Conservation (phyloP, 495 filamentous ascomycete species). For the Neurospora pannonica region DNA sequence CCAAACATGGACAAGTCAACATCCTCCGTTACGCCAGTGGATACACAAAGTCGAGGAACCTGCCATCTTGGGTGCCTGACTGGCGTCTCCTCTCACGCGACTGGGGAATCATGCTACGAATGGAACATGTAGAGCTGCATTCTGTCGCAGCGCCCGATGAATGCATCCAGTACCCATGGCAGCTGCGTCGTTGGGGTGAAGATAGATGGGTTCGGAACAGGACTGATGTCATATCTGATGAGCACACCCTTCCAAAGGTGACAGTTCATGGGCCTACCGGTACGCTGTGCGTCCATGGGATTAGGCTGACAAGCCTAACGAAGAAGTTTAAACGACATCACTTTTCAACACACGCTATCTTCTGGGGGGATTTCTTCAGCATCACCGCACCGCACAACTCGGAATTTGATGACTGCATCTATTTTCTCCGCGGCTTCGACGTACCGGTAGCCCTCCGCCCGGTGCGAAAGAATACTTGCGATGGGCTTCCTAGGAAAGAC, state of each 20-base stretch:
- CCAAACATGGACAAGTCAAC: conserved; percentile 1
- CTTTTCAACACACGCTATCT: neutral
- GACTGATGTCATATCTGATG: neutral
- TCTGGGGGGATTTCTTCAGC: neutral
- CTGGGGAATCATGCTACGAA: conserved; percentile 9
- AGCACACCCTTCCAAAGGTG: neutral
- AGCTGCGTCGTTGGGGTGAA: neutral
- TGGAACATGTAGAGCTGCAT: neutral
- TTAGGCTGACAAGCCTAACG: conserved; percentile 7
- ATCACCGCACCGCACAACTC: conserved; percentile 1
- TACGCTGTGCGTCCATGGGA: conserved; percentile 3
- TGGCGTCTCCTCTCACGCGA: conserved; percentile 8
- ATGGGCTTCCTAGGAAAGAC: neutral
- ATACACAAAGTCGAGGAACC: conserved; percentile 5
- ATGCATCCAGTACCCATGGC: neutral
- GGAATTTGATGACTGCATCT: neutral
- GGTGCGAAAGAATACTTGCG: neutral
- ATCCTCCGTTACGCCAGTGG: conserved; percentile 9
- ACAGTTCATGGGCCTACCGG: conserved; percentile 7
- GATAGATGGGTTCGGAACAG: neutral
- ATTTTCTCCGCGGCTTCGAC: conserved; percentile 8
- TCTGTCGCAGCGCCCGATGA: neutral
- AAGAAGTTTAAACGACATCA: neutral
- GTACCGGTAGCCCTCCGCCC: conserved; percentile 6
- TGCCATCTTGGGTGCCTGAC: conserved; percentile 18